phyloP scores from a whole-genome alignment of 1,139 yeast genomes.

The Candida mesenterica region DNA sequence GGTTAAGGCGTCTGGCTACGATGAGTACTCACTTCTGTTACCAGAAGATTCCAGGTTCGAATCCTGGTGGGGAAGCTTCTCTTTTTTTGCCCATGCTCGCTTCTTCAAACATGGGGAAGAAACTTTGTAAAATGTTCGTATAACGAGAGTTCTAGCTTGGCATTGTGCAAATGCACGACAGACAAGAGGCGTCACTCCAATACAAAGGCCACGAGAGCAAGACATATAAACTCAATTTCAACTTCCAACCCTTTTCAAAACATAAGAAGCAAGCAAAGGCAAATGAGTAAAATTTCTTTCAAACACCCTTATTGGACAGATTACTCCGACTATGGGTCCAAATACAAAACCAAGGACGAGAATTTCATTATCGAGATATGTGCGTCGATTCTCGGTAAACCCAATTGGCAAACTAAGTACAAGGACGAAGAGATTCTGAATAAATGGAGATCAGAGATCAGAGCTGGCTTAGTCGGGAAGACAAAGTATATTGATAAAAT shows the following conservation, averaged over 20 bases:
- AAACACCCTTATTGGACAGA: no score
- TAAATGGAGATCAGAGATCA: conserved; percentile 34
- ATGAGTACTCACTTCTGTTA: conserved; percentile 54
- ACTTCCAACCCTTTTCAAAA: no score
- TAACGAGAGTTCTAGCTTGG: neutral
- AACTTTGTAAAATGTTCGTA: neutral
- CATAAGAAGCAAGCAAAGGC: no score
- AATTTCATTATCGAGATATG: conserved; percentile 12
- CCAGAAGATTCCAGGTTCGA: conserved; percentile 95
- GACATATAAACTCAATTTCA: no score
- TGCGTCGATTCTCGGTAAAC: conserved; percentile 18
- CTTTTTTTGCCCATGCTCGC: conserved; percentile 22
- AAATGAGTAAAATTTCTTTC: no score
- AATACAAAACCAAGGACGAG: conserved; percentile 17
- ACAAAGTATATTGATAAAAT: conserved; percentile 18
- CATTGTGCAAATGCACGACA: no score
- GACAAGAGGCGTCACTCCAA: no score
- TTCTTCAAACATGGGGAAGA: neutral
- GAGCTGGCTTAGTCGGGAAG: conserved; percentile 14
- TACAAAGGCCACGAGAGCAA: no score
- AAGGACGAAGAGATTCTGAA: conserved; percentile 22
- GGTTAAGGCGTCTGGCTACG: conserved; percentile 60
- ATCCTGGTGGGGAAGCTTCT: conserved; percentile 89
- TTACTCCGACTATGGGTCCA: conserved; percentile 20
- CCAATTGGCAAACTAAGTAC: conserved; percentile 33